Evolutionary conservation across 768 basidiomycete genomes (phyloP), one percentile per base, ranked within the genome.

Genomic region (Russula emetica): DNA sequence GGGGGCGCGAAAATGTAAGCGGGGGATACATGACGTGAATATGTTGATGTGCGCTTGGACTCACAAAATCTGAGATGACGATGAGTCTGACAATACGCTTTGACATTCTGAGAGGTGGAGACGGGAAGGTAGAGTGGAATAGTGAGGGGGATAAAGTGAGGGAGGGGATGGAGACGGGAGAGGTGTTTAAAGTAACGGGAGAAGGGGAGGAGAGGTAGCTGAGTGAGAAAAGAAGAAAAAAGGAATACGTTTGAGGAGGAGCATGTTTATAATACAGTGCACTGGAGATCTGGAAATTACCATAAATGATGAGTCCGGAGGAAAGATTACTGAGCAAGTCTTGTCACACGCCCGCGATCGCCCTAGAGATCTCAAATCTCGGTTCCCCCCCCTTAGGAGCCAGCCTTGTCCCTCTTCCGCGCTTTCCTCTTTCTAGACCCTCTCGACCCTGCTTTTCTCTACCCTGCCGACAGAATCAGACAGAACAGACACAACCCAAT

Each of bases 1-100:
- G 32, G 7, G 5, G 8, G 50, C 20, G 20, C 44, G 59, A 63
- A 53, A 28, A 45, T 28, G 56, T 61, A 34, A 61, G 68, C n/a
- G 55, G 60, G 60, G n/a, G 66, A 42, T 26, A 28, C 36, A 20
- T 20, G n/a, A 58, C 34, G 28, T 20, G 38, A 54, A 8, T 5
- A 52, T 13, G 42, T 55, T 32, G 34, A 62, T 40, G 34, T 26
- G 51, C 42, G 55, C 28, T 22, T 24, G 47, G 50, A 72, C 76
- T 70, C 64, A 77, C 76, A 26, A 75, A 71, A 68, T 77, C 76
- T 36, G 73, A 74, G 63, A 77, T 66, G 55, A 69, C 59, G 14
- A 66, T 62, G 16, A 71, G 53, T 53, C 70, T 70, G 22, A 70
- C 63, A 11, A 50, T 7, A 28, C 62, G 69, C 58, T 57, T 66